phyloP scores from a whole-genome alignment of 768 basidiomycete genomes.

The Rickenella mellea region DNA sequence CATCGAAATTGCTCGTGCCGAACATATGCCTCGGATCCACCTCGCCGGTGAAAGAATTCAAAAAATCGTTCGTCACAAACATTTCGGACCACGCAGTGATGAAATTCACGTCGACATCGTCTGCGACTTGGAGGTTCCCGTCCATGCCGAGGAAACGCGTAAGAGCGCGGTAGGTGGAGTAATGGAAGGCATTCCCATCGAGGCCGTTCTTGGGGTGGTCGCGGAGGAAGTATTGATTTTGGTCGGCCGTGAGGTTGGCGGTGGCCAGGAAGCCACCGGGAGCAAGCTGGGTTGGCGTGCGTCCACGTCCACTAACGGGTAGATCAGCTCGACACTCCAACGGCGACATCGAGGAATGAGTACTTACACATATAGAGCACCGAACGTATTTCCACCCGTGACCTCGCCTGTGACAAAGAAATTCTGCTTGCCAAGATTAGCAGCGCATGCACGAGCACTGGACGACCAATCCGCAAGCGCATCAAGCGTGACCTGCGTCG shows the following conservation, averaged over 20 bases:
- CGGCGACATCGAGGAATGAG: not conserved
- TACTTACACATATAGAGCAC: constrained; percentile 72
- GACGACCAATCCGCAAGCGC: constrained; percentile 72
- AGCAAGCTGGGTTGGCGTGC: constrained; percentile 54
- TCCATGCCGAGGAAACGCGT: constrained; percentile 92
- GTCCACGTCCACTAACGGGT: constrained; percentile 67
- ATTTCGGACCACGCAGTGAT: constrained; percentile 88
- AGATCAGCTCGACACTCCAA: not conserved
- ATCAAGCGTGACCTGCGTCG: constrained; percentile 82
- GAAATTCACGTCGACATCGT: constrained; percentile 76
- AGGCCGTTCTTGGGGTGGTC: constrained; percentile 49
- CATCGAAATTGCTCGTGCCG: constrained; percentile 90
- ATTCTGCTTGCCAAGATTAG: constrained; percentile 64
- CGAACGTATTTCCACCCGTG: constrained; percentile 89
- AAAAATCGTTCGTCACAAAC: constrained; percentile 79
- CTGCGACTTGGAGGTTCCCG: constrained; percentile 86
- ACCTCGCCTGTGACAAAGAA: constrained; percentile 92
- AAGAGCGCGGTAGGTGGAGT: constrained; percentile 83
- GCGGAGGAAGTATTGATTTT: constrained; percentile 76
- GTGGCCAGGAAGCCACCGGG: constrained; percentile 64
- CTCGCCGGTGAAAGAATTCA: constrained; percentile 55
- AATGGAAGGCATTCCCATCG: constrained; percentile 85
- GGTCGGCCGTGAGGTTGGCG: constrained; percentile 48
- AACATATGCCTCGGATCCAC: constrained; percentile 86
- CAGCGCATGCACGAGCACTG: constrained; percentile 67